Percentiles rank a stretch among this genome's conserved stretches.
These are phyloP conservation scores for Phytophthora pseudosyringae DNA, from an alignment of 352 stramenopile genomes.

Conservation along the genomic window DNA sequence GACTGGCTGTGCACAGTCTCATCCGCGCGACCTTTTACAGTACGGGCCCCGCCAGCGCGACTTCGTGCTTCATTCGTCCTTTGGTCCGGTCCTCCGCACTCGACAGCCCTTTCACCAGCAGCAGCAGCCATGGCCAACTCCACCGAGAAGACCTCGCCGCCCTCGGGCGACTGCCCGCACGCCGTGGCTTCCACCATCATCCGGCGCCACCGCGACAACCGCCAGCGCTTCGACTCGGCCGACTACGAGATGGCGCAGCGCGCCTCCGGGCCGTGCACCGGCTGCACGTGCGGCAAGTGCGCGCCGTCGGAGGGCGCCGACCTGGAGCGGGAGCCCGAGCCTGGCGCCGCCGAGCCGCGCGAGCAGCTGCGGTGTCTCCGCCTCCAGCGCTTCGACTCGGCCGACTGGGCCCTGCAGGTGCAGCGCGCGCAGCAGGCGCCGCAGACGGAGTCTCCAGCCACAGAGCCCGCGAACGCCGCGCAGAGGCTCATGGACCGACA, in stretches of 20 bases:
- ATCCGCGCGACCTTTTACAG: slow-evolving; percentile 27
- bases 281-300: slow-evolving; percentile 35
- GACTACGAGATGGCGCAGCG: slow-evolving; percentile 63
- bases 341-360: slow-evolving; percentile 21
- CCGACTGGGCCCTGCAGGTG: slow-evolving; percentile 65
- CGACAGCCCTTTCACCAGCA: not conserved
- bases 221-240: slow-evolving; percentile 80
- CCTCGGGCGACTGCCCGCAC: slow-evolving; percentile 23
- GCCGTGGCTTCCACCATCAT: slow-evolving; percentile 55
- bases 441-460: slow-evolving; percentile 11
- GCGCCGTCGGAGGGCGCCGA: slow-evolving; percentile 34
- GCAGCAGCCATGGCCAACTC: slow-evolving; percentile 20
- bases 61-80: slow-evolving; percentile 23
- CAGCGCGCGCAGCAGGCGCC: slow-evolving; percentile 24
- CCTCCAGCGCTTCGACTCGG: slow-evolving; percentile 78
- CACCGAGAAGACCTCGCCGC: slow-evolving; percentile 16
- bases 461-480: slow-evolving; percentile 37
- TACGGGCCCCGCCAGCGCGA: not conserved
- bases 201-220: slow-evolving; percentile 54
- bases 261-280: slow-evolving; percentile 27
- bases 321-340: slow-evolving; percentile 51
- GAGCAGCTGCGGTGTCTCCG: slow-evolving; percentile 62
- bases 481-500: slow-evolving; percentile 71
- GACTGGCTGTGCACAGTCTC: slow-evolving; percentile 17
- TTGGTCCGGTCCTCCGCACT: slow-evolving; percentile 17